Evolutionary conservation across 192 early-diverging fungal species (phyloP), one percentile per base, ranked within the genome.

Genomic region (Coemansia javaensis): DNA sequence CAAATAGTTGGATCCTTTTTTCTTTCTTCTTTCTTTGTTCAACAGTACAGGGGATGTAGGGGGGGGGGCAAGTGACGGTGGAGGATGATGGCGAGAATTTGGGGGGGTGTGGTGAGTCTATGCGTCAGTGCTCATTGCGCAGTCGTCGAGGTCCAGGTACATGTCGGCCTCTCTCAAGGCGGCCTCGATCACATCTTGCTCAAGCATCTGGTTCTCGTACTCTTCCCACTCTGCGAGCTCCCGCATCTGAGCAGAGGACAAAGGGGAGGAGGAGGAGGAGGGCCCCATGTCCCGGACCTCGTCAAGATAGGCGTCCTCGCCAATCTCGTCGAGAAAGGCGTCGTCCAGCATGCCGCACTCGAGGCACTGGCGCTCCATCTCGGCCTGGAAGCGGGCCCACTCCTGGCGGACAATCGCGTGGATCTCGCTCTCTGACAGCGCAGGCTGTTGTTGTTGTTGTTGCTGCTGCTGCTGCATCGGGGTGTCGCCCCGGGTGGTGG

Each of bases 301-400:
- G 47, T 39, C 37, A 7, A n/a, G n/a, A n/a, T n/a, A n/a, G n/a
- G n/a, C n/a, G 40, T 63, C 66, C 11, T 58, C 47, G 32, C 59
- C 67, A 10, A 71, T 58, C 20, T 71, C 67, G 7, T 53, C 67
- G 23, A 63, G 40, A 32, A 71, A 53, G 16, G 46, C 28, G 0
- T 35, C 60, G 16, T 71, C 67, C 15, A 63, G 44, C 6, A 46
- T 40, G 2, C 67, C 67, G 31, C 53, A 70, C 22, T 70, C 55
- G 11, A 70, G 14, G 28, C 66, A 57, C 38, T 63, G 55, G 20
- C 22, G 44, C 47, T 71, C 67, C 67, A 71, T 71, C 25, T 71
- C 67, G 3, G 28, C 50, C 40, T 43, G 62, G 32, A 71, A 71
- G 32, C 50, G 46, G 6, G 53, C 34, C 67, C 67, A 71, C 55